Base-by-base conservation (phyloP, 352 stramenopile genomes). In the Pythium plurisporium region DNA sequence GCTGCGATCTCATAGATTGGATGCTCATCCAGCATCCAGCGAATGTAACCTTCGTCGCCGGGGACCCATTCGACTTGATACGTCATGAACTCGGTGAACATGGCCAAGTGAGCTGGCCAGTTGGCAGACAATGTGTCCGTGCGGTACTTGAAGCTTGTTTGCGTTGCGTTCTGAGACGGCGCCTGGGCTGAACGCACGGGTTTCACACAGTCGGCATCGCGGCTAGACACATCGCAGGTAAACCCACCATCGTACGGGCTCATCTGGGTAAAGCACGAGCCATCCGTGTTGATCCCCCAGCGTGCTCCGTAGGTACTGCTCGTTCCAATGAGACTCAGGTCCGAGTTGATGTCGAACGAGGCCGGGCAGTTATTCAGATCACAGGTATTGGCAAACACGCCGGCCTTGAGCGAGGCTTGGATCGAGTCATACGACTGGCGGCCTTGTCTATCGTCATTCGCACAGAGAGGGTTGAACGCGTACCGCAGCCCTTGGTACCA, bases 41-140 rank as follows among this genome's bases (percentile, higher is more conserved):
- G 81, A 0, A 89, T 61, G 38, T 88, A 91, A 0, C 78, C 81
- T 0, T 72, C 49, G 8, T 56, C 33, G 2, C 78, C 78, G 2
- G 56, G 82, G 19, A 91, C 76, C 81, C 81, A 91, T 45, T 91
- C 78, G 23, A 89, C 40, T 37, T 87, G 76, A 50, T 89, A 91
- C 43, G 72, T 62, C 19, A 87, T 34, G 62, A 78, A 96, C 48
- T 74, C 92, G 55, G 67, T 78, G 77, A 95, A 96, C 48, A 70
- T 95, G 5, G 46, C 70, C 4, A 87, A 46, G 40, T 84, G 86
- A 12, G 98, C 65, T 9, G 83, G 76, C 69, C 89, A 94, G 64
- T 97, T 96, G 25, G 86, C 80, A 17, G 91, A 97, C 22, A 98
- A 88, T 8, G 93, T 93, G 70, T 99, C 96, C 58, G 96, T 96